Evolutionary conservation across 371 early-diverging fungal genomes (phyloP).

Genomic region (Mucor indicus): DNA sequence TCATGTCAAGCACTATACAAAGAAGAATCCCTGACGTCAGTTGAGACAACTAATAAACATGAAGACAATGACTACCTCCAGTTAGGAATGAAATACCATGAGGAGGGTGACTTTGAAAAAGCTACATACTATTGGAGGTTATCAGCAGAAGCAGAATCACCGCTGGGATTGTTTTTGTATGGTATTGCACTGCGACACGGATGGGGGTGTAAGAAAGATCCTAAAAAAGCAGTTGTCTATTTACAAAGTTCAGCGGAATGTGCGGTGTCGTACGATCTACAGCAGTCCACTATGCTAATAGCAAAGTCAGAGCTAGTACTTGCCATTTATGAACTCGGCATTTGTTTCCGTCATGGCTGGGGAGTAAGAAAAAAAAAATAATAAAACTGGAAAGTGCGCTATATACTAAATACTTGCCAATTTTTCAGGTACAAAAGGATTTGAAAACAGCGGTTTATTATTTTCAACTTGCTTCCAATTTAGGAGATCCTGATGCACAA

Average conservation of each 20-base stretch:
- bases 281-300: constrained; percentile 30
- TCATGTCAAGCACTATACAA: too few relatives aligned
- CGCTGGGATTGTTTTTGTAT: constrained; percentile 83
- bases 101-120: constrained; percentile 68
- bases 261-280: constrained; percentile 66
- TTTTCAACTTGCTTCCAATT: constrained; percentile 82
- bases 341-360: constrained; percentile 88
- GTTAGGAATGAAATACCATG: constrained; percentile 34
- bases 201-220: constrained; percentile 78
- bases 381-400: neutral
- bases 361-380: constrained; percentile 51
- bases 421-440: constrained; percentile 61
- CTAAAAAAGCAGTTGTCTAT: constrained; percentile 62
- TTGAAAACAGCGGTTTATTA: constrained; percentile 81
- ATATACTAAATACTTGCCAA: too few relatives aligned
- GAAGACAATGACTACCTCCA: constrained; percentile 9
- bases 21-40: too few relatives aligned
- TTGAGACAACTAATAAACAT: neutral
- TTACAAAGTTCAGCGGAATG: constrained; percentile 79
- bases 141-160: constrained; percentile 70
- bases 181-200: constrained; percentile 90
- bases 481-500: constrained; percentile 90
- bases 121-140: constrained; percentile 81
- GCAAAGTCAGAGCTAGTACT: constrained; percentile 60
- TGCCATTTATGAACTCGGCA: constrained; percentile 86